Evolutionary conservation across 2,329 filamentous ascomycete species (phyloP).

Genomic region (Chrysosphaeria jannelii): DNA sequence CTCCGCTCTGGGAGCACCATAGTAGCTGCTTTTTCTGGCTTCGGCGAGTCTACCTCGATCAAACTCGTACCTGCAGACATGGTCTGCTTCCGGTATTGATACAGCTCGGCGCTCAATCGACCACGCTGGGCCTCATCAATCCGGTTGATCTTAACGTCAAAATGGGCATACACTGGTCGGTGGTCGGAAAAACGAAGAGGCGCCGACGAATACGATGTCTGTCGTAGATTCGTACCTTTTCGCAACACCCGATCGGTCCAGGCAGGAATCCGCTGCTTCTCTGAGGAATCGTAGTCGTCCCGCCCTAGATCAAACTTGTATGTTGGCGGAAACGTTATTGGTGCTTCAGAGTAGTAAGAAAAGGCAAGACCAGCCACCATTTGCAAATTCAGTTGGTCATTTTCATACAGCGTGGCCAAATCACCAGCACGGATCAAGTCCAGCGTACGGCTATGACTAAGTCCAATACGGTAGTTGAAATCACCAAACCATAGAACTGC

Average conservation of each 20-base stretch:
- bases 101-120: conserved; percentile 41
- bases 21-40: too few relatives aligned
- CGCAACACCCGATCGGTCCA: conserved; percentile 89
- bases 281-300: conserved; percentile 80
- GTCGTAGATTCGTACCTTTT: conserved; percentile 57
- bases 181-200: conserved; percentile 80
- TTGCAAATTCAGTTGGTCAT: conserved; percentile 88
- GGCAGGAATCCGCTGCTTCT: conserved; percentile 80
- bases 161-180: conserved; percentile 74
- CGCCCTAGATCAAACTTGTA: conserved; percentile 86
- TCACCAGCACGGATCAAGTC: conserved; percentile 42
- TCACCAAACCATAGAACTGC: conserved; percentile 85
- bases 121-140: conserved; percentile 49
- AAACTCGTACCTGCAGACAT: too few relatives aligned
- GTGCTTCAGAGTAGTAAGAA: conserved; percentile 69
- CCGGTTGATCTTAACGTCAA: conserved; percentile 56
- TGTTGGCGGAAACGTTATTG: conserved; percentile 68
- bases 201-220: conserved; percentile 56
- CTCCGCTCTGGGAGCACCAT: too few relatives aligned
- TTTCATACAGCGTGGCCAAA: conserved; percentile 55
- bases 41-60: conserved; percentile 19
- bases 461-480: conserved; percentile 90
- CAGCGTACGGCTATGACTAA: conserved; percentile 49
- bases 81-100: conserved; percentile 38
- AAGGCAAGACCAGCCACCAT: conserved; percentile 85